These are phyloP conservation scores for Penicillium taxi DNA, from an alignment of 495 filamentous ascomycete genomes.

Conservation along the genomic window DNA sequence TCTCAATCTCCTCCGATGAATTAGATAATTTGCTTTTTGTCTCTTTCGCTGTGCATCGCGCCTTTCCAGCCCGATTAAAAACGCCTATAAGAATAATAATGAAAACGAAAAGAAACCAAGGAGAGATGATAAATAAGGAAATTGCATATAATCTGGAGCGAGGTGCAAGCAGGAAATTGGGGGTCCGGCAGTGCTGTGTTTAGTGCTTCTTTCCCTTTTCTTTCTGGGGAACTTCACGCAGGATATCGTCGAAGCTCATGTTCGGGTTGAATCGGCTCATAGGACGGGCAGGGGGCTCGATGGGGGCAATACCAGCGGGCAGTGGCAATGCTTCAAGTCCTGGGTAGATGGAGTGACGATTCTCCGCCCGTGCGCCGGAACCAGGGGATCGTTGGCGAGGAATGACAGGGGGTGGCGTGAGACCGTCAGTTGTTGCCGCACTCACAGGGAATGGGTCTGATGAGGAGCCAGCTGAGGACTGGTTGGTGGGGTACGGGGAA, in stretches of 20 bases:
- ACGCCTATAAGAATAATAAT: constrained; percentile 23
- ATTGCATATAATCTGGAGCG: background rate
- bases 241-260: constrained; percentile 48
- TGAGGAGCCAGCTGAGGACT: constrained; percentile 37
- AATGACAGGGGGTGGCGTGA: constrained; percentile 30
- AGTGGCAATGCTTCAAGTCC: constrained; percentile 46
- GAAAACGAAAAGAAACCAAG: constrained; percentile 7
- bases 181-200: constrained; percentile 2
- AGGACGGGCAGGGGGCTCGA: constrained; percentile 34
- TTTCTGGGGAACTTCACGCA: constrained; percentile 39
- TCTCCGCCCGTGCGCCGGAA: constrained; percentile 19
- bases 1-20: constrained; percentile 16
- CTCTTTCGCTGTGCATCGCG: constrained; percentile 18
- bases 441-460: constrained; percentile 20
- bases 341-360: constrained; percentile 40
- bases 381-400: constrained; percentile 40
- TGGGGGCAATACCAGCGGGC: constrained; percentile 42
- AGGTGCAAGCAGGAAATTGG: background rate
- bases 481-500: constrained; percentile 36
- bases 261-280: constrained; percentile 40
- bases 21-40: constrained; percentile 19
- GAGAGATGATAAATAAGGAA: constrained; percentile 7
- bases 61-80: constrained; percentile 24
- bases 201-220: constrained; percentile 34
- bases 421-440: constrained; percentile 23